Percentiles rank a stretch among this genome's conserved stretches.
These are phyloP conservation scores for Aspergillus affinis DNA, from an alignment of 495 filamentous ascomycete species.

Conservation along the genomic window DNA sequence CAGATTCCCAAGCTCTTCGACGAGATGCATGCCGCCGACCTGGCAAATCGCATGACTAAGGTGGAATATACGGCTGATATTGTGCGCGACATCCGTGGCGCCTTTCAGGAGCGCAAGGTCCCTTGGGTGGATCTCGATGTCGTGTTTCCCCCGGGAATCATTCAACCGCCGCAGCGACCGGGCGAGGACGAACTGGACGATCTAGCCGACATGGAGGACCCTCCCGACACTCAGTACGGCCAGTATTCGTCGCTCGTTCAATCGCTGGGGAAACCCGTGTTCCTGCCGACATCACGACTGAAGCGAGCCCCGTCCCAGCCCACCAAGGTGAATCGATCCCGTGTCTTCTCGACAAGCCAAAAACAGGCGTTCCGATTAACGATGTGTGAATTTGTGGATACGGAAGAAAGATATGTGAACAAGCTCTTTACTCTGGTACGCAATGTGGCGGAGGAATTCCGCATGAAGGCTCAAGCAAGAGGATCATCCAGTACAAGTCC, in stretches of 20 bases:
- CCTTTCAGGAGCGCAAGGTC: constrained; percentile 73
- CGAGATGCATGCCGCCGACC: constrained; percentile 87
- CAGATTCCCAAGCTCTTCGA: constrained; percentile 69
- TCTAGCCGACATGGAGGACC: constrained; percentile 50
- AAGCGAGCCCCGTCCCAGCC: constrained; percentile 85
- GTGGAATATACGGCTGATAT: constrained; percentile 73
- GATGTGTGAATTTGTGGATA: constrained; percentile 89
- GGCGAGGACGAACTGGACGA: constrained; percentile 42
- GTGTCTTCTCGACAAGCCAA: constrained; percentile 73
- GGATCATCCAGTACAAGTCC: constrained; percentile 66
- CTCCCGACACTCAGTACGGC: constrained; percentile 66
- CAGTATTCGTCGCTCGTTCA: constrained; percentile 70
- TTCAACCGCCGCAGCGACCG: constrained; percentile 44
- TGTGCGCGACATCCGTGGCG: constrained; percentile 65
- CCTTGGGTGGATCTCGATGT: constrained; percentile 88
- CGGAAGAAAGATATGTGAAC: constrained; percentile 87
- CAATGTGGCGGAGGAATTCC: constrained; percentile 71
- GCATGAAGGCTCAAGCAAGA: constrained; percentile 60
- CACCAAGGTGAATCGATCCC: constrained; percentile 70
- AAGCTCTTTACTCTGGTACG: constrained; percentile 81
- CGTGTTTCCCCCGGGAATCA: constrained; percentile 73
- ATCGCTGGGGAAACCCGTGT: constrained; percentile 76
- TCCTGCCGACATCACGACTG: constrained; percentile 83
- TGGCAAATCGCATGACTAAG: constrained; percentile 78
- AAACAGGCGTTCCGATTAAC: constrained; percentile 82